Base-by-base conservation (phyloP, 2,329 filamentous ascomycete genomes). In the Pezicula carpinea region DNA sequence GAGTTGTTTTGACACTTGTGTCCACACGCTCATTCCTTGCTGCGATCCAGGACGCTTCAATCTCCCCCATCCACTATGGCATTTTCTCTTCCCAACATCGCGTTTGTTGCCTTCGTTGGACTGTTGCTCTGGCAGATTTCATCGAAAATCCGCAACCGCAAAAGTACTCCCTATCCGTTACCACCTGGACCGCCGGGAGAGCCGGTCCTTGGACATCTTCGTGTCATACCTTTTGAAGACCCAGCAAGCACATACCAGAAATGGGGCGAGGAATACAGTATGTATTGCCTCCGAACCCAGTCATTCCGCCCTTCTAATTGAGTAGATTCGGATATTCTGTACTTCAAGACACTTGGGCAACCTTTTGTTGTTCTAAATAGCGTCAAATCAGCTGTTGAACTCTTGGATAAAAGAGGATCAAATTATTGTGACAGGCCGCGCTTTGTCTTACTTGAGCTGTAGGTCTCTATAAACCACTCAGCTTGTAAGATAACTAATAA, bases 401-500 rank as follows among this genome's bases (percentile, higher is more conserved):
- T 76, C 4, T 61, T 75, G 5, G 70, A 73, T 46, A 71, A 68
- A 45, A 59, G 68, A 15, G 71, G 72, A 1, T 63, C 62, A 49
- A 75, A 72, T 49, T 75, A 72, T 51, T 62, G 61, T 26, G 69
- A 72, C 51, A 54, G 72, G 2, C 72, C 72, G 7, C 64, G 67
- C n/a, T 74, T 75, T 51, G 65, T 68, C 14, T 31, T 57, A 6
- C 55, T 57, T 41, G 56, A 59, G 39, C 52, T 54, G 53, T 58
- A 41, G 23, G 23, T 26, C 6, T 26, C 23, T 8, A 8, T 6
- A 26, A 26, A 8, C 6, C 7, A 26, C 23, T 26, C 11, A 8
- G 23, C 3, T 38, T 22, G n/a, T 26, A 35, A 36, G 22, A 42
- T 40, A 19, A 33, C 29, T 42, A 17, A 17, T 13, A 22, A 11